These are phyloP conservation scores for Kalmusia sp. DNA, from an alignment of 2,329 filamentous ascomycete genomes.

Conservation along the genomic window DNA sequence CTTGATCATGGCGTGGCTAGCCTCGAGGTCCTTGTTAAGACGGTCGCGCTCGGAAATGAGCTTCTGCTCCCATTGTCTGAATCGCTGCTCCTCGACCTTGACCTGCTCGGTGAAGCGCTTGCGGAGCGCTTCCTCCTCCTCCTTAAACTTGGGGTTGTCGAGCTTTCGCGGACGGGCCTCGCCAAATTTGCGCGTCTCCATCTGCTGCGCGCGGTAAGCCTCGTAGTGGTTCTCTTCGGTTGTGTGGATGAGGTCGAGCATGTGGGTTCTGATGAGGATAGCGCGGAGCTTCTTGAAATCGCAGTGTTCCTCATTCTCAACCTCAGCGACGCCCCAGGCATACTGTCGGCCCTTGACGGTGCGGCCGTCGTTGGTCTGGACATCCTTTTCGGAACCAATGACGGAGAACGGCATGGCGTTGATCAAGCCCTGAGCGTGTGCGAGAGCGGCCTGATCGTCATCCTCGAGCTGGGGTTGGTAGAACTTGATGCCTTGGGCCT, in stretches of 20 bases:
- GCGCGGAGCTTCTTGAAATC: slow-evolving; percentile 99
- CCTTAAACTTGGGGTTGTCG: slow-evolving; percentile 99
- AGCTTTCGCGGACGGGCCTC: slow-evolving; percentile 96
- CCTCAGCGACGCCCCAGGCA: slow-evolving; percentile 98
- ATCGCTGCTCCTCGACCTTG: slow-evolving; percentile 99
- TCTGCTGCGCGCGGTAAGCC: slow-evolving; percentile 97
- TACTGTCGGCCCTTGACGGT: slow-evolving; percentile 99
- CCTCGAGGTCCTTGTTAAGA: slow-evolving; percentile 99
- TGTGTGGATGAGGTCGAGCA: slow-evolving; percentile 99
- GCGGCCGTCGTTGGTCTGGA: slow-evolving; percentile 93
- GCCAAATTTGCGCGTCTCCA: slow-evolving; percentile 99
- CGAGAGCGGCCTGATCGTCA: slow-evolving; percentile 93
- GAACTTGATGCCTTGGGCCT: slow-evolving; percentile 99
- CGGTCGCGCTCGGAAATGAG: slow-evolving; percentile 98
- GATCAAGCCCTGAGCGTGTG: slow-evolving; percentile 94
- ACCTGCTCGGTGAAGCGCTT: slow-evolving; percentile 99
- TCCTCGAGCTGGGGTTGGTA: slow-evolving; percentile 98
- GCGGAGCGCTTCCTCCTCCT: slow-evolving; percentile 96
- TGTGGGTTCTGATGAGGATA: slow-evolving; percentile 98
- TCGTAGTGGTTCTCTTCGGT: slow-evolving; percentile 99
- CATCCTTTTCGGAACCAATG: slow-evolving; percentile 98
- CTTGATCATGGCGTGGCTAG: slow-evolving; percentile 91
- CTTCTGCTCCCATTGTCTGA: slow-evolving; percentile 99
- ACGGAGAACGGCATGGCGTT: slow-evolving; percentile 98
- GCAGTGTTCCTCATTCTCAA: slow-evolving; percentile 99